Percentiles rank a stretch among this genome's conserved stretches.
phyloP scores from a whole-genome alignment of 768 basidiomycete species.

The Mrakia frigida region DNA sequence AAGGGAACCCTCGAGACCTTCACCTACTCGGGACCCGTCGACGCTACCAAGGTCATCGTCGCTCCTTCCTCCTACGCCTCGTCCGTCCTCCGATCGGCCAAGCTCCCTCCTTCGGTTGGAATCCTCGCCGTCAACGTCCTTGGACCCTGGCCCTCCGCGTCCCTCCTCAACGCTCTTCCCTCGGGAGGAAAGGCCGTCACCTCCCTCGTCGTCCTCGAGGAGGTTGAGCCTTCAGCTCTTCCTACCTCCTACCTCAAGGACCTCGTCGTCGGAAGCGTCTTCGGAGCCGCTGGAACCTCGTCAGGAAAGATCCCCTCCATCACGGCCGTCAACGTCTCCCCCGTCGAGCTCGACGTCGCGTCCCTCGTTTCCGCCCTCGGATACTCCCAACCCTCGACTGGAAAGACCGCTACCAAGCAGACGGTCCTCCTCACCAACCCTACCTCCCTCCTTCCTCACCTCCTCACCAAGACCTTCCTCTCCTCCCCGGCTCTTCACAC shows the following conservation, averaged over 20 bases:
- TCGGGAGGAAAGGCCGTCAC: conserved; percentile 50
- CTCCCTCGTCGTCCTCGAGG: conserved; percentile 69
- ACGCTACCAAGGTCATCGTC: conserved; percentile 64
- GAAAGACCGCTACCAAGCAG: conserved; percentile 46
- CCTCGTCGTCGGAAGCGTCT: conserved; percentile 55
- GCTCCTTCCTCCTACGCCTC: conserved; percentile 57
- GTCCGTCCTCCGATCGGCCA: conserved; percentile 56
- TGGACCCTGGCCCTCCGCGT: conserved; percentile 65
- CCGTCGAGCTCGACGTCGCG: conserved; percentile 20
- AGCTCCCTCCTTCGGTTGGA: conserved; percentile 53
- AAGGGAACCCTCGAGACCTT: conserved; percentile 56
- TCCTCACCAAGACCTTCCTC: conserved; percentile 47
- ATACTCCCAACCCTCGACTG: conserved; percentile 28
- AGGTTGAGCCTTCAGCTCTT: conserved; percentile 50
- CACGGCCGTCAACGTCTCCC: conserved; percentile 8
- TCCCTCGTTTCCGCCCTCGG: conserved; percentile 35
- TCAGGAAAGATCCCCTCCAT: conserved; percentile 26
- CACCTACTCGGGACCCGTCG: conserved; percentile 63
- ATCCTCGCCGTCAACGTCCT: conserved; percentile 70
- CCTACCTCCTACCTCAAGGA: conserved; percentile 58
- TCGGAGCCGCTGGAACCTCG: conserved; percentile 23
- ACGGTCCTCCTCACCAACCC: conserved; percentile 61
- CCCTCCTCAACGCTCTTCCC: conserved; percentile 54
- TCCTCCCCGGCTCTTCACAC: conserved; percentile 48
- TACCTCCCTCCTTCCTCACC: conserved; percentile 52